Conservation (phyloP, 169 alveolate species). For the Eimeria praecox region DNA sequence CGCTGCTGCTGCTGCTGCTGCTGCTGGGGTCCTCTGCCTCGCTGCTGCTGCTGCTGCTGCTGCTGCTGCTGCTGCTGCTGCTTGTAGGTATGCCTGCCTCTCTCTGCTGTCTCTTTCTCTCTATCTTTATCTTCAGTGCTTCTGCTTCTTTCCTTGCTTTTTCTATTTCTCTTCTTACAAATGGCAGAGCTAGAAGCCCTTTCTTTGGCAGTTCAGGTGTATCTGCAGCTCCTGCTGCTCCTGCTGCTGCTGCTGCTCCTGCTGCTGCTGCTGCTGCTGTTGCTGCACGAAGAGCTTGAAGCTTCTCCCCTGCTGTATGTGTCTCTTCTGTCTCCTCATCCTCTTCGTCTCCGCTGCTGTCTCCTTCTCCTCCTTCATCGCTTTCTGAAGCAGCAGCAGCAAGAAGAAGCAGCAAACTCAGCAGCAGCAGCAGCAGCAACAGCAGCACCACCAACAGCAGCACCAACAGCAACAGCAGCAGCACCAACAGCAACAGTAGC, state of each 20-base stretch:
- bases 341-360: neutral
- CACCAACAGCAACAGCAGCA: neutral
- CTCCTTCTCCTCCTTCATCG: neutral
- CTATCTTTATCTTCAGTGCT: slow-evolving; percentile 1
- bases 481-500: too few relatives aligned
- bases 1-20: slow-evolving; percentile 37
- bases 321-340: neutral
- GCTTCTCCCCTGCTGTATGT: slow-evolving; percentile 18
- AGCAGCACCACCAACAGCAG: neutral
- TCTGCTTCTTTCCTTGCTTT: slow-evolving; percentile 17
- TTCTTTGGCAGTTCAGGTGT: slow-evolving; percentile 53
- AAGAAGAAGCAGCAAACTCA: neutral
- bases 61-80: slow-evolving; percentile 11
- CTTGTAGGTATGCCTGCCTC: slow-evolving; percentile 44
- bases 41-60: slow-evolving; percentile 44
- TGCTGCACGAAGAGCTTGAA: neutral
- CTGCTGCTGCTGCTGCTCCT: neutral
- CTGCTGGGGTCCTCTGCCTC: slow-evolving; percentile 7
- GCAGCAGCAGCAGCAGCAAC: slow-evolving; percentile 3
- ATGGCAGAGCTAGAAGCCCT: slow-evolving; percentile 72
- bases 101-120: neutral
- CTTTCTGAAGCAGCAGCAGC: neutral
- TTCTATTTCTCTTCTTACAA: slow-evolving; percentile 36
- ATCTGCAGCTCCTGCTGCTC: neutral
- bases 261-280: slow-evolving; percentile 12